Evolutionary conservation across 768 basidiomycete genomes (phyloP).

Genomic region (Austroboletus festivus): DNA sequence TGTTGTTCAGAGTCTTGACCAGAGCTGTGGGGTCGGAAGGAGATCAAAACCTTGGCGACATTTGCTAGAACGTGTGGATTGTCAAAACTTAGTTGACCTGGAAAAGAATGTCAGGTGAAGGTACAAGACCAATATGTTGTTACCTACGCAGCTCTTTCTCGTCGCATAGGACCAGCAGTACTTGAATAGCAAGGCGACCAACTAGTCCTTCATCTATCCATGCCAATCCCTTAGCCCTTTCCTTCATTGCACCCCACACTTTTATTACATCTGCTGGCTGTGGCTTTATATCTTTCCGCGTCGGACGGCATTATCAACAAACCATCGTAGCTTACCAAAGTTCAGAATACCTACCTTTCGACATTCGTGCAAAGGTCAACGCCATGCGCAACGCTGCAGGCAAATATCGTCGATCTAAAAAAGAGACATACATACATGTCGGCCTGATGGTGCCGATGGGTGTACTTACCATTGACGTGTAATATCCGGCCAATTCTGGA

Average conservation of each 20-base stretch:
- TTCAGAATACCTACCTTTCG: slow-evolving; percentile 13
- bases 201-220: neutral
- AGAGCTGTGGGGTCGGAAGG: no score
- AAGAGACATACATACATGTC: neutral
- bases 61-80: slow-evolving; percentile 13
- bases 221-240: slow-evolving; percentile 16
- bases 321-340: neutral
- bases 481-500: slow-evolving; percentile 17
- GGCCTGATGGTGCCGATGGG: no score
- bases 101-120: neutral
- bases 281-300: no score
- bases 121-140: no score
- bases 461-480: slow-evolving; percentile 9
- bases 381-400: slow-evolving; percentile 20
- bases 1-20: no score
- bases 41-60: slow-evolving; percentile 14
- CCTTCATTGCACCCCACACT: slow-evolving; percentile 9
- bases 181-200: slow-evolving; percentile 5
- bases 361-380: slow-evolving; percentile 14
- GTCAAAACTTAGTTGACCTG: slow-evolving; percentile 9
- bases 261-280: no score
- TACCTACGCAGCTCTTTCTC: neutral
- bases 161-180: neutral
- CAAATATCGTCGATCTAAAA: slow-evolving; percentile 11
- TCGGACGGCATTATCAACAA: neutral